These are phyloP conservation scores for Dactylellina cionopaga DNA, from an alignment of 2,329 filamentous ascomycete species.

Conservation along the genomic window DNA sequence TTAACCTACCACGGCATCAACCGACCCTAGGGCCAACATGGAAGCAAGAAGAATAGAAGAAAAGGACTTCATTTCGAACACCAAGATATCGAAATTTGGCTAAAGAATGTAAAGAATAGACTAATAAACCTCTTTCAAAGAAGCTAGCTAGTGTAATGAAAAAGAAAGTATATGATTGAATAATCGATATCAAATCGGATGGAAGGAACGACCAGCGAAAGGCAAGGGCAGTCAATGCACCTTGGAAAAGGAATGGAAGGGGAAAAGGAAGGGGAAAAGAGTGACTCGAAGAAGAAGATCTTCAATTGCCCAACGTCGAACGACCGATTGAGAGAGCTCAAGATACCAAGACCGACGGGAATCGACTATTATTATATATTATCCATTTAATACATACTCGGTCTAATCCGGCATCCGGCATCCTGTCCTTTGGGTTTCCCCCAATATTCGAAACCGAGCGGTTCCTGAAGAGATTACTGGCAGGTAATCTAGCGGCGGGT, in stretches of 20 bases:
- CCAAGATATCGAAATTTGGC: conserved; percentile 42
- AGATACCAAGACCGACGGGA: conserved; percentile 15
- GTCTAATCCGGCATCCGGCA: conserved; percentile 14
- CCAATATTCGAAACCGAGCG: conserved; percentile 46
- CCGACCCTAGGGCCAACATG: conserved; percentile 33
- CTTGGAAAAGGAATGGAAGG: conserved; percentile 45
- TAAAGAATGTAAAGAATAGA: conserved; percentile 49
- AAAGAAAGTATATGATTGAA: conserved; percentile 47
- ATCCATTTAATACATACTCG: conserved; percentile 6
- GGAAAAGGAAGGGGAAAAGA: conserved; percentile 51
- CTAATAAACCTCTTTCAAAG: conserved; percentile 30
- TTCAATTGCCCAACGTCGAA: conserved; percentile 33
- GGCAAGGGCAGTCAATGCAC: conserved; percentile 57
- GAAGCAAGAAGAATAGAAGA: conserved; percentile 46
- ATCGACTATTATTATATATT: conserved; percentile 21
- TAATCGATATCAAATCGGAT: conserved; percentile 51
- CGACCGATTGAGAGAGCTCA: conserved; percentile 13
- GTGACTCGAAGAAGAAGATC: conserved; percentile 45
- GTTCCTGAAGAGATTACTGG: conserved; percentile 41
- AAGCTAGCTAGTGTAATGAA: conserved; percentile 20
- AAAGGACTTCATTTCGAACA: conserved; percentile 40
- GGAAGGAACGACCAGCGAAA: conserved; percentile 52
- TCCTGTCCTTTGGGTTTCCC: conserved; percentile 6
- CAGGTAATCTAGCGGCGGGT: conserved; percentile 17
- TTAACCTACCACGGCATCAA: conserved; percentile 44